Evolutionary conservation across 2,329 filamentous ascomycete species (phyloP).

Genomic region (Diplodia intermedia): DNA sequence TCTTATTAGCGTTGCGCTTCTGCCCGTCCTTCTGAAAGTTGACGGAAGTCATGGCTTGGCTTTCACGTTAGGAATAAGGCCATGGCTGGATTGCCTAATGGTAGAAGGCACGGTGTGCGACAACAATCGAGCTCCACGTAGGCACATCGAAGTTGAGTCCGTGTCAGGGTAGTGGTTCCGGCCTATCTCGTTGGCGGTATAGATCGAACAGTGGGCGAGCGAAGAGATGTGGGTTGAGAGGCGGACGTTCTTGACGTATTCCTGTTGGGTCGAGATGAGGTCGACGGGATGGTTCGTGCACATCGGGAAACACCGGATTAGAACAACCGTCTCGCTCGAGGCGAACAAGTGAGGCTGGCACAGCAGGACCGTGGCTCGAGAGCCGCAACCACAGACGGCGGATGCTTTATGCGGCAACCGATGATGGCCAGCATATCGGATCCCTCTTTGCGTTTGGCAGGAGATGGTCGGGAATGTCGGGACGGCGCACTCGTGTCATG

Average conservation of each 20-base stretch:
- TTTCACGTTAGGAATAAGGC: too few relatives aligned
- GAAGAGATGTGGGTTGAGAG: background rate
- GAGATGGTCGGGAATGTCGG: conserved; percentile 5
- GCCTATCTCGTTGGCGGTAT: too few relatives aligned
- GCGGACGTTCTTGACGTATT: background rate
- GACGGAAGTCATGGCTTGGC: too few relatives aligned
- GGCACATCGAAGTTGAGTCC: background rate
- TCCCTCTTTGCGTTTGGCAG: background rate
- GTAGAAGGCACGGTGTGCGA: too few relatives aligned
- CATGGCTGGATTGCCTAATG: too few relatives aligned
- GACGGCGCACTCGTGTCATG: conserved; percentile 20
- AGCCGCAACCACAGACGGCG: too few relatives aligned
- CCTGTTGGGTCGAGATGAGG: too few relatives aligned
- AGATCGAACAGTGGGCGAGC: background rate
- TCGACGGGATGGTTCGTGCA: background rate
- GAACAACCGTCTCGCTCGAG: background rate
- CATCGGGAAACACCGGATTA: background rate
- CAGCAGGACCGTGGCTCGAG: background rate
- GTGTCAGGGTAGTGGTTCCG: background rate
- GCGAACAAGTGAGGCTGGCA: background rate
- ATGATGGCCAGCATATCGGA: too few relatives aligned
- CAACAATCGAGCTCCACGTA: too few relatives aligned
- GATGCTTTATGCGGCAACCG: too few relatives aligned
- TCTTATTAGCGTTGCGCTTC: too few relatives aligned
- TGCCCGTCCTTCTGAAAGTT: too few relatives aligned